Conservation (phyloP, 495 filamentous ascomycete species). For the Lophiotrema nucula region DNA sequence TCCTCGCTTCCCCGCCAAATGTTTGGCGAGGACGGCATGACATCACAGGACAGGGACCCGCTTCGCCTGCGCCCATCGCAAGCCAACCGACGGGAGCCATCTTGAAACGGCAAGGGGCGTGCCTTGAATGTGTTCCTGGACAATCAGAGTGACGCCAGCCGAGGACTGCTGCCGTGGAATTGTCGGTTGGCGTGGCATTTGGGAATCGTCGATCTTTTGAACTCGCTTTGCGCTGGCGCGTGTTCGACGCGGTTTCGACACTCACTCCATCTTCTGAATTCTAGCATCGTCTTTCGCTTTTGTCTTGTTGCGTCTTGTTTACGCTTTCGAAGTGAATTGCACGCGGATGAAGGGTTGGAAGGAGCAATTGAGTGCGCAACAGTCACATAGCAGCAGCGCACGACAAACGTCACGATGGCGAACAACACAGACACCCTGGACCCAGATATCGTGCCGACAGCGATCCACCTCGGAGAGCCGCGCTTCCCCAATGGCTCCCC, state of each 20-base stretch:
- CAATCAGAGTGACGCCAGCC: neutral
- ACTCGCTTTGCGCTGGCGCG: neutral
- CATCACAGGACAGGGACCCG: neutral
- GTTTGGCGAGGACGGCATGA: neutral
- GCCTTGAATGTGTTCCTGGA: neutral
- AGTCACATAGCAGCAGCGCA: neutral
- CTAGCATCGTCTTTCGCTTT: neutral
- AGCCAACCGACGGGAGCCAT: neutral
- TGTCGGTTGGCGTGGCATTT: neutral
- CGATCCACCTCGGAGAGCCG: conserved; percentile 6
- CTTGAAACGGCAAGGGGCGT: neutral
- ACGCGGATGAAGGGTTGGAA: no score
- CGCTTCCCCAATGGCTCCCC: conserved; percentile 7
- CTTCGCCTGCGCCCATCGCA: neutral
- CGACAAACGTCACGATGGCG: conserved; percentile 11
- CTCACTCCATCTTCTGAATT: neutral
- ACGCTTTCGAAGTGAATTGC: no score
- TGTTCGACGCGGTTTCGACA: neutral
- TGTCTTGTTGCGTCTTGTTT: no score
- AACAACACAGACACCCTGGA: conserved; percentile 1
- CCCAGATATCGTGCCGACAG: conserved; percentile 5
- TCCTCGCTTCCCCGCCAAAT: no score
- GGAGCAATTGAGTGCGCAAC: no score
- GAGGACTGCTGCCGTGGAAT: neutral
- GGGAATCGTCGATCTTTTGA: neutral